phyloP scores from a whole-genome alignment of 176 grass and related monocot species.

The Avena eriantha region DNA sequence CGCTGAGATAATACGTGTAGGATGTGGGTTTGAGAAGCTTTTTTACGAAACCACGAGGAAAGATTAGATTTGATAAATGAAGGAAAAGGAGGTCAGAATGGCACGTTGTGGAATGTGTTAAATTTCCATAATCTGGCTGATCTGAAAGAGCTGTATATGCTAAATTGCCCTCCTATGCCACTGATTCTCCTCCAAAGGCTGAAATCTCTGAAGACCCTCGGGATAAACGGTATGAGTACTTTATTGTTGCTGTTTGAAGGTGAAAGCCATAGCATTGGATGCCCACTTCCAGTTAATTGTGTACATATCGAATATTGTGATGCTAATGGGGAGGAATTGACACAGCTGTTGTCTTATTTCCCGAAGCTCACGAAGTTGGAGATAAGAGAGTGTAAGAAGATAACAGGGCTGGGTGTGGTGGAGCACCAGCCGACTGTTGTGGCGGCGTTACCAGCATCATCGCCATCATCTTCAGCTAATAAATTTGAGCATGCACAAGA shows the following conservation, averaged over 20 bases:
- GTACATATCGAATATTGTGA: accelerated
- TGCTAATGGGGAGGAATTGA: conserved; percentile 16
- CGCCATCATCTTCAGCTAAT: neutral
- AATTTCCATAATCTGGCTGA: neutral
- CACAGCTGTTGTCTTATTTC: neutral
- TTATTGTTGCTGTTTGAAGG: neutral
- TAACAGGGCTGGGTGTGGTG: neutral
- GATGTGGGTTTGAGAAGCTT: accelerated
- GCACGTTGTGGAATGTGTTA: neutral
- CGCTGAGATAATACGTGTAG: neutral
- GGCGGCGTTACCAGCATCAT: neutral
- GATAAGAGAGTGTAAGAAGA: accelerated
- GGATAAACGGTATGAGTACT: accelerated
- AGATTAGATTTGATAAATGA: accelerated
- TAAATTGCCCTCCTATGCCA: accelerated
- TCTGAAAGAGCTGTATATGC: accelerated
- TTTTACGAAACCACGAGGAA: accelerated
- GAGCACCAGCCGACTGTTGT: neutral
- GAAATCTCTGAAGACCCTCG: neutral
- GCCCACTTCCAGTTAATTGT: neutral
- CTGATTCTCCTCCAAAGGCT: neutral
- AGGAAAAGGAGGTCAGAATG: neutral
- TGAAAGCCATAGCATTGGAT: neutral
- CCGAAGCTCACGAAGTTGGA: accelerated
- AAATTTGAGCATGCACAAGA: neutral